Evolutionary conservation across 306 rosid species (phyloP).

Genomic region (Castanospermum australe): DNA sequence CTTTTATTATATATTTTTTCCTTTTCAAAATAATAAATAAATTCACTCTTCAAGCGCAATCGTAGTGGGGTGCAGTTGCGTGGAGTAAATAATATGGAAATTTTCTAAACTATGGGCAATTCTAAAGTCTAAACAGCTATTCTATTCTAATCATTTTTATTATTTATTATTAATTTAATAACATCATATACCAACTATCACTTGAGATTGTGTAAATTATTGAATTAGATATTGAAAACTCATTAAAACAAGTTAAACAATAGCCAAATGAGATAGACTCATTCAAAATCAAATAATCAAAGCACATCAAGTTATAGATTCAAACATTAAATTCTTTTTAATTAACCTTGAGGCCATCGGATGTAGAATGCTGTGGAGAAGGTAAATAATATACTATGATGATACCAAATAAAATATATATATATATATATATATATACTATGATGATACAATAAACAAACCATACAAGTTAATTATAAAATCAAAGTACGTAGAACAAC

Average conservation of each 20-base stretch:
- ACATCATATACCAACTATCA: not conserved
- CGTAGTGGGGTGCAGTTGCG: conserved; percentile 28
- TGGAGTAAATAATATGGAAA: not conserved
- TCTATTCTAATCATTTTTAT: too few relatives aligned
- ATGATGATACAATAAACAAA: not conserved
- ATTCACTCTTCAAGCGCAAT: not conserved
- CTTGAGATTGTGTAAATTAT: not conserved
- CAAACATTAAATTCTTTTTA: not conserved
- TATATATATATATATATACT: too few relatives aligned
- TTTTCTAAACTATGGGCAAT: not conserved
- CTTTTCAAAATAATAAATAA: conserved; percentile 17
- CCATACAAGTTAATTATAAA: not conserved
- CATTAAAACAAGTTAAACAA: too few relatives aligned
- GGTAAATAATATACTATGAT: not conserved
- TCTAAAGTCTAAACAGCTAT: too few relatives aligned
- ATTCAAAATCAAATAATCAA: not conserved
- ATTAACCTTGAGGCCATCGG: not conserved
- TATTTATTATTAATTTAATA: too few relatives aligned
- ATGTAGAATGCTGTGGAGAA: not conserved
- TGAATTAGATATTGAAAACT: too few relatives aligned
- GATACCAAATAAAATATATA: too few relatives aligned
- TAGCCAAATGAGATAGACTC: too few relatives aligned
- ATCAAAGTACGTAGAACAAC: not conserved
- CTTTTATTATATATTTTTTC: conserved; percentile 25
- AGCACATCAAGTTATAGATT: not conserved